Percentiles rank a stretch among this genome's conserved stretches.
Conservation (phyloP, 2,329 filamentous ascomycete species). For the Colletotrichum scovillei region DNA sequence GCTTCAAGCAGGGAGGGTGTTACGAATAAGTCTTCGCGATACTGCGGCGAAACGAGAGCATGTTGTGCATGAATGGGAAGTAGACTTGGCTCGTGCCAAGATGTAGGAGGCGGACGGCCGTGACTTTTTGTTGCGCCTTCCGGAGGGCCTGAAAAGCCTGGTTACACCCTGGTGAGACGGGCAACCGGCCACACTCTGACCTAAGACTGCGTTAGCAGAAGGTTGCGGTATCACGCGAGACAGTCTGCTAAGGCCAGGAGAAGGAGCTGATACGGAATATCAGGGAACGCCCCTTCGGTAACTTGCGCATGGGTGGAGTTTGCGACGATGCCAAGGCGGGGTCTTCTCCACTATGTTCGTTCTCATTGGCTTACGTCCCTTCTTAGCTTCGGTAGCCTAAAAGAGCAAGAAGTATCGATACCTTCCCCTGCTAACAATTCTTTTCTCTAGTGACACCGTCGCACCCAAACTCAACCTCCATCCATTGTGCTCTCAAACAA, state of each 20-base stretch:
- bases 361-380: background rate
- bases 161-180: conserved; percentile 11
- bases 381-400: background rate
- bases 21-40: conserved; percentile 15
- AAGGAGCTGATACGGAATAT: conserved; percentile 4
- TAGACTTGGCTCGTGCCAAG: conserved; percentile 28
- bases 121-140: conserved; percentile 27
- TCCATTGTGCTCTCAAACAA: conserved; percentile 24
- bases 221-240: background rate
- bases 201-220: conserved; percentile 21
- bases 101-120: conserved; percentile 16
- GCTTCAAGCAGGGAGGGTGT: conserved; percentile 28
- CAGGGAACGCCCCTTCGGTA: conserved; percentile 1
- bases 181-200: background rate
- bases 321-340: conserved; percentile 23
- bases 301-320: conserved; percentile 22
- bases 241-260: conserved; percentile 8
- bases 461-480: conserved; percentile 6
- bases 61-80: conserved; percentile 31
- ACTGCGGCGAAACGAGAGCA: conserved; percentile 31
- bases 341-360: background rate
- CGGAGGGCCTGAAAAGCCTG: background rate
- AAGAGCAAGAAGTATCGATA: conserved; percentile 13
- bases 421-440: conserved; percentile 20
- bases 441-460: conserved; percentile 4